Evolutionary conservation across 352 stramenopile species (phyloP).

Genomic region (Phytophthora palmivora): DNA sequence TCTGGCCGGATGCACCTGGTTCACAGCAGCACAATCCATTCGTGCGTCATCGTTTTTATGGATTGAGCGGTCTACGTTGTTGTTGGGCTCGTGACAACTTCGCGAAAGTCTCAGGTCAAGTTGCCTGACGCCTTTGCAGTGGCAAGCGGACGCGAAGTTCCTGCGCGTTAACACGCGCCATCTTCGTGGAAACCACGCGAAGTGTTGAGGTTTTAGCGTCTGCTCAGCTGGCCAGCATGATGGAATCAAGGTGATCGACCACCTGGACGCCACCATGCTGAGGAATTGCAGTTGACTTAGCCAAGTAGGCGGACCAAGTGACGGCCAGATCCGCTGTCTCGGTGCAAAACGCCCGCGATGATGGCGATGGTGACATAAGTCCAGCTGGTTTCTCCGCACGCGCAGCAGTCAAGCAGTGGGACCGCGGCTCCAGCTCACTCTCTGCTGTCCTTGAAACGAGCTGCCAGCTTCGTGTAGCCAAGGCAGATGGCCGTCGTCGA

Average conservation of each 20-base stretch:
- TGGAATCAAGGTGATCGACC: neutral
- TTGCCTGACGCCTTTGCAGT: constrained; percentile 19
- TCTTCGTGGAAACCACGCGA: constrained; percentile 16
- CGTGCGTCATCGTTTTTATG: constrained; percentile 27
- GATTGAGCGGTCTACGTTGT: constrained; percentile 12
- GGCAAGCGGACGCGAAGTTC: constrained; percentile 12
- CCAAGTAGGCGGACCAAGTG: constrained; percentile 24
- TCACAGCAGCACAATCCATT: constrained; percentile 31
- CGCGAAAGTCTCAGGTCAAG: neutral
- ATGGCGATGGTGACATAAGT: neutral
- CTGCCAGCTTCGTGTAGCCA: neutral
- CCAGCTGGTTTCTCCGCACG: constrained; percentile 28
- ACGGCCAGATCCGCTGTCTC: neutral
- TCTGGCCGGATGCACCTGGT: constrained; percentile 17
- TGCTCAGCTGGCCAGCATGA: constrained; percentile 26
- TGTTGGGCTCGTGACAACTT: neutral
- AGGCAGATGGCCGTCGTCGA: constrained; percentile 7
- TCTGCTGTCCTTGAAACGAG: constrained; percentile 3
- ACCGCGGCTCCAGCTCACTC: constrained; percentile 5
- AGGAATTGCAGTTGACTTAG: constrained; percentile 6
- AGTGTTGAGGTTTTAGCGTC: constrained; percentile 12
- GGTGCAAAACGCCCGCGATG: constrained; percentile 4
- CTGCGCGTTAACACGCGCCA: constrained; percentile 22
- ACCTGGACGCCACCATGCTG: neutral
- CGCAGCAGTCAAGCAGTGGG: no score